Conservation (phyloP, 176 grass and related monocot genomes). For the Juncus inflexus region DNA sequence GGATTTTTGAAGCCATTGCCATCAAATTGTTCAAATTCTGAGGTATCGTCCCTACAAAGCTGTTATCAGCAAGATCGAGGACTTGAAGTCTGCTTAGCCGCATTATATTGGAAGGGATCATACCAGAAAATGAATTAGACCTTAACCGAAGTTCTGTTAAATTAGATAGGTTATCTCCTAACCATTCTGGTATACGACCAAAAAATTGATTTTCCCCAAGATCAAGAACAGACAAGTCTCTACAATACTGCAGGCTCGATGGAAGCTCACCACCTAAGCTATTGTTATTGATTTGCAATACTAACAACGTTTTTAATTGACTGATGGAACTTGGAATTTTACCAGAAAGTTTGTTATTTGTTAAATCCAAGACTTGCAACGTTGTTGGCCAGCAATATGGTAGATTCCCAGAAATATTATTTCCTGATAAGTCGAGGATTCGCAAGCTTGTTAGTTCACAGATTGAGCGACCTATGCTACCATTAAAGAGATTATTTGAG, state of each 20-base stretch:
- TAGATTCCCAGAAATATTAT: constrained; percentile 19
- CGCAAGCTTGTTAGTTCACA: constrained; percentile 29
- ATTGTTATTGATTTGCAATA: not conserved
- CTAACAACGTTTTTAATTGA: not conserved
- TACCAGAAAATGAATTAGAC: constrained; percentile 39
- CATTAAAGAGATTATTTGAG: not conserved
- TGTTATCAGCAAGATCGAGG: constrained; percentile 18
- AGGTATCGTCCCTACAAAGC: constrained; percentile 18
- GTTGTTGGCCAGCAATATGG: not conserved
- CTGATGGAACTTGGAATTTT: constrained; percentile 8
- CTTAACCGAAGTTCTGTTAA: not conserved
- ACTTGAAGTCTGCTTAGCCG: constrained; percentile 22
- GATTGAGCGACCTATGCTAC: not conserved
- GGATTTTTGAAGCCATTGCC: too few species aligned
- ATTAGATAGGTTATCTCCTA: constrained; percentile 3
- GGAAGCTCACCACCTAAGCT: too few species aligned
- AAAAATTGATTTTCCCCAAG: not conserved
- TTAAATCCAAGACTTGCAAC: not conserved
- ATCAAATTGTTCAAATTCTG: too few species aligned
- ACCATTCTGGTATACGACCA: constrained; percentile 5
- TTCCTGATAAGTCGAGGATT: constrained; percentile 1
- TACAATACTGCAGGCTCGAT: not conserved
- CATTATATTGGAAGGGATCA: constrained; percentile 31
- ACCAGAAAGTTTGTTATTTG: too few species aligned
- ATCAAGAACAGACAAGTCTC: not conserved